A percentile compares a stretch with the other conserved stretches of the same genome.
phyloP scores from a whole-genome alignment of 352 stramenopile species.

The Globisporangium emineosum region DNA sequence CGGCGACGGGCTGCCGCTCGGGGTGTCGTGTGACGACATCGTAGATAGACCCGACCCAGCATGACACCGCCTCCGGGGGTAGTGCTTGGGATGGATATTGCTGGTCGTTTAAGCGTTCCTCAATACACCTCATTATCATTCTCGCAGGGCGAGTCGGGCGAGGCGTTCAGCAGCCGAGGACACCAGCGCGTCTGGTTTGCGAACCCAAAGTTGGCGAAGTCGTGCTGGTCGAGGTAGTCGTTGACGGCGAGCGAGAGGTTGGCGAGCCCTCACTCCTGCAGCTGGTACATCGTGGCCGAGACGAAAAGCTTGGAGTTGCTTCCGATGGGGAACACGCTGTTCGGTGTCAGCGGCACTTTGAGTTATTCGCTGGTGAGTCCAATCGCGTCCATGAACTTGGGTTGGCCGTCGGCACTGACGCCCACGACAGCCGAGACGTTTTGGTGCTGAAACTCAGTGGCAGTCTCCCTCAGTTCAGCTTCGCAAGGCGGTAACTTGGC shows the following conservation, averaged over 20 bases:
- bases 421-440: constrained; percentile 44
- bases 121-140: too few relatives aligned
- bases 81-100: too few relatives aligned
- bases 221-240: constrained; percentile 27
- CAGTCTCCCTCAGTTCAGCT: background rate
- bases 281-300: constrained; percentile 46
- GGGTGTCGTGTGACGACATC: too few relatives aligned
- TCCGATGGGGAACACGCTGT: constrained; percentile 54
- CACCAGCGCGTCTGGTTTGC: constrained; percentile 51
- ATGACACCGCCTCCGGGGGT: too few relatives aligned
- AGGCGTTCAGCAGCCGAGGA: constrained; percentile 21
- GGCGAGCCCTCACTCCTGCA: constrained; percentile 44
- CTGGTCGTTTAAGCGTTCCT: too few relatives aligned
- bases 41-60: too few relatives aligned
- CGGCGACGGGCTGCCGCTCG: too few relatives aligned
- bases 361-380: constrained; percentile 48
- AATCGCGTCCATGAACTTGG: constrained; percentile 34
- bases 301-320: constrained; percentile 58
- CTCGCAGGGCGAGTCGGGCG: constrained; percentile 27
- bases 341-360: constrained; percentile 26
- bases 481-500: background rate
- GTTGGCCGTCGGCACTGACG: constrained; percentile 39
- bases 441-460: background rate
- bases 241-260: constrained; percentile 35
- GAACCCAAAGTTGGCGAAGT: constrained; percentile 43